phyloP scores from a whole-genome alignment of 176 grass and related monocot species.

The Carex scoparia region DNA sequence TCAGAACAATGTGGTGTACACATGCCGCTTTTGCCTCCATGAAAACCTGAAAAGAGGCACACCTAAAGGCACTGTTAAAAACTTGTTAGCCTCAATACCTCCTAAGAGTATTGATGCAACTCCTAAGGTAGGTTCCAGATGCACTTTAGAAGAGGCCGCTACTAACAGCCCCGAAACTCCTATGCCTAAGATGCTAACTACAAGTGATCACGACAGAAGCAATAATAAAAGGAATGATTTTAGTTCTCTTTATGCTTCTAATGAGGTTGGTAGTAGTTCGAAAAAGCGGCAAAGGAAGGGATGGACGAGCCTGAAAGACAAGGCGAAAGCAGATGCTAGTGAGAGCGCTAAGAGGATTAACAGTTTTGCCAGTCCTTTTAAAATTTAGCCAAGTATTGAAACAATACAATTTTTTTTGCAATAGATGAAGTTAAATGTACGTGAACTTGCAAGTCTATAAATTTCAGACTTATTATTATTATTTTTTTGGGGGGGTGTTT shows the following conservation, averaged over 20 bases:
- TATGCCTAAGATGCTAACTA: slow-evolving; percentile 3
- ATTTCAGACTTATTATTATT: no score
- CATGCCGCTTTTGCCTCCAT: slow-evolving; percentile 66
- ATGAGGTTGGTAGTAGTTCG: slow-evolving; percentile 36
- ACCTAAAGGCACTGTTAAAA: slow-evolving; percentile 46
- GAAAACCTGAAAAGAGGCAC: slow-evolving; percentile 57
- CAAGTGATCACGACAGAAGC: background rate
- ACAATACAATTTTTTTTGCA: background rate
- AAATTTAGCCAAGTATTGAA: slow-evolving; percentile 27
- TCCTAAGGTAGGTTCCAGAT: background rate
- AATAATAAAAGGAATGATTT: slow-evolving; percentile 26
- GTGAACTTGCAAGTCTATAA: no score
- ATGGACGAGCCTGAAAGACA: slow-evolving; percentile 71
- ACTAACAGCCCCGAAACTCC: slow-evolving; percentile 12
- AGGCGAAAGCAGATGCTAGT: slow-evolving; percentile 46
- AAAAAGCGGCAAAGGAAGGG: slow-evolving; percentile 70
- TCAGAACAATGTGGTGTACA: slow-evolving; percentile 54
- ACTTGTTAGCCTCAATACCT: slow-evolving; percentile 44
- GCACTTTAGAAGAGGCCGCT: background rate
- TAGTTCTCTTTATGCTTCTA: slow-evolving; percentile 19
- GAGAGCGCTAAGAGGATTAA: slow-evolving; percentile 45
- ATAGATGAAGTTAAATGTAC: no score
- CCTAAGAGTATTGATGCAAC: slow-evolving; percentile 15
- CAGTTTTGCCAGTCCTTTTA: slow-evolving; percentile 60
- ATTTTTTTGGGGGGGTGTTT: no score